Base-by-base conservation (phyloP, 129 eudicot genomes). In the Artemisia tridentata region DNA sequence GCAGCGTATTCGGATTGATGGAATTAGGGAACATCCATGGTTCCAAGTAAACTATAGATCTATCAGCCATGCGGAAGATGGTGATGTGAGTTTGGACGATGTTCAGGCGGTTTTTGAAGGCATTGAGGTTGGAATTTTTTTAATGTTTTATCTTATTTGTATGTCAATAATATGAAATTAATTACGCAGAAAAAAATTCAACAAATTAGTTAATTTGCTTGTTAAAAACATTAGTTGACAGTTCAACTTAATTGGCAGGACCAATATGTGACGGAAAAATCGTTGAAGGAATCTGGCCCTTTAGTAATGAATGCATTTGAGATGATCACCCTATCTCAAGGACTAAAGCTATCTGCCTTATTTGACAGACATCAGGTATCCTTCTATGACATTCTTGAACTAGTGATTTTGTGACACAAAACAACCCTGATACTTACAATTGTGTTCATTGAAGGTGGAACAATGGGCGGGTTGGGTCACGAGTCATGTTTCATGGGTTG, bases 281-380 rank as follows among this genome's bases (percentile, higher is more conserved):
- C 98, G 3, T 76, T 57, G 78, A 63, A 65, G 41, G 43, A 57
- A 19, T 50, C 47, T 79, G 90, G 88, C 58, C 96, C 98, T 71
- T 71, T 92, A 64, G 72, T 81, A 27, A 92, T 92, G 98, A 92
- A 92, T 77, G 98, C 96, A 21, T 92, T 92, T 89, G 98, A 92
- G 87, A 92, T 92, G 98, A 89, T 92, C 59, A 92, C 96, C n/a
- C 86, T 92, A 46, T 92, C 98, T 71, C 98, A 92, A 70, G 98
- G 98, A 59, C 76, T 92, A 45, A 89, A 92, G 63, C 80, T 92
- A 65, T 89, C 98, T 41, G 90, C 90, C 41, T 80, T 92, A 75
- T 92, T 92, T 74, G 98, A 92, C 68, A 80, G 98, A 79, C 87
- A 85, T n/a, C 98, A 92, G 98, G 98, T 92, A 85, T 47, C 13